Evolutionary conservation across 495 filamentous ascomycete species (phyloP).

Genomic region (Aspergillus incahuasiensis): DNA sequence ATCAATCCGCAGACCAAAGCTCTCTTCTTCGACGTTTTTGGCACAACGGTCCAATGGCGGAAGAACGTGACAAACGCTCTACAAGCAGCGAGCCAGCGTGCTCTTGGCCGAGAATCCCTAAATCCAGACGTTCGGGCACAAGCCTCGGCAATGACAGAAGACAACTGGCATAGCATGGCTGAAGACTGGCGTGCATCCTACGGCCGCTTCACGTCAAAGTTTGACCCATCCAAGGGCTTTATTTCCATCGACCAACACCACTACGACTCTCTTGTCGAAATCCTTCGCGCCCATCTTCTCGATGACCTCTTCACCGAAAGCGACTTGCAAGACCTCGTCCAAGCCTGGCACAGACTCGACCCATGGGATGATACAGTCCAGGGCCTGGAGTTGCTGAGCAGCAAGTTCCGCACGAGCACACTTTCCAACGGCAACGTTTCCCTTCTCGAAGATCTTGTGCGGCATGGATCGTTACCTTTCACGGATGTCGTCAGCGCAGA

Average conservation of each 20-base stretch:
- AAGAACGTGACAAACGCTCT: conserved; percentile 53
- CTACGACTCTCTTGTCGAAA: conserved; percentile 50
- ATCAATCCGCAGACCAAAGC: conserved; percentile 32
- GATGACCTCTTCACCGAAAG: conserved; percentile 53
- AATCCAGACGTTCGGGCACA: conserved; percentile 40
- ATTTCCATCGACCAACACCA: conserved; percentile 66
- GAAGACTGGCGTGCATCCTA: conserved; percentile 67
- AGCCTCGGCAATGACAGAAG: conserved; percentile 44
- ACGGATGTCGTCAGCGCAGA: conserved; percentile 58
- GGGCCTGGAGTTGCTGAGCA: conserved; percentile 54
- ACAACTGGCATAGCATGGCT: conserved; percentile 58
- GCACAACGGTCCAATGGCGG: conserved; percentile 74
- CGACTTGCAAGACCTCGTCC: conserved; percentile 53
- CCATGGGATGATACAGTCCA: conserved; percentile 62
- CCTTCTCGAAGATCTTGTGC: conserved; percentile 60
- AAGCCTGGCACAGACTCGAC: conserved; percentile 65
- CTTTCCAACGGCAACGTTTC: conserved; percentile 70
- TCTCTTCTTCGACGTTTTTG: conserved; percentile 67
- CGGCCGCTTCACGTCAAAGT: conserved; percentile 50
- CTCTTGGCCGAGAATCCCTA: conserved; percentile 42
- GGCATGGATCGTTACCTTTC: conserved; percentile 56
- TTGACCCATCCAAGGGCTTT: conserved; percentile 44
- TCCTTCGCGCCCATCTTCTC: conserved; percentile 53
- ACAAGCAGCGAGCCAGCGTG: conserved; percentile 27
- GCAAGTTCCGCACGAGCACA: conserved; percentile 54